These are phyloP conservation scores for Tetrahymena malaccensis DNA, from an alignment of 73 alveolate genomes.

Conservation along the genomic window DNA sequence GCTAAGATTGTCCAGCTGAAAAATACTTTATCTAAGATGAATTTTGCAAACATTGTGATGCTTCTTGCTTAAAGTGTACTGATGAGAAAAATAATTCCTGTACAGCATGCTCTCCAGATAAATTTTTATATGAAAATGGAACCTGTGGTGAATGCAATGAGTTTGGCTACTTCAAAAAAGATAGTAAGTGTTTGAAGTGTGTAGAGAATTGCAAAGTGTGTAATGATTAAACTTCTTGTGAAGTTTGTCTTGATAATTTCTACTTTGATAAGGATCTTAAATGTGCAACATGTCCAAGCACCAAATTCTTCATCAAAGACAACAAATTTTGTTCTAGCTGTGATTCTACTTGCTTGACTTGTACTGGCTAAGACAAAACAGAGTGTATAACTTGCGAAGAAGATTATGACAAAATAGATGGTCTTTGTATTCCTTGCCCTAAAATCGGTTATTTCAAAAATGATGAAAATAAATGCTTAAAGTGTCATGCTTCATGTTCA, in stretches of 20 bases:
- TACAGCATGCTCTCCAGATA: not conserved
- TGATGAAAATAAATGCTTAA: not conserved
- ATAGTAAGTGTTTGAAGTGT: not conserved
- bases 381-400: not conserved
- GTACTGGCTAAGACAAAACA: not conserved
- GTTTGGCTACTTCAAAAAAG: not conserved
- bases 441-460: not conserved
- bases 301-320: not conserved
- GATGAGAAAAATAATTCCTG: not conserved
- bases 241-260: not conserved
- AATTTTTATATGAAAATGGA: not conserved
- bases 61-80: not conserved
- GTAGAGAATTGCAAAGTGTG: not conserved
- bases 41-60: not conserved
- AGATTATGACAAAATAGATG: not conserved
- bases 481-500: not conserved
- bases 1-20: not conserved
- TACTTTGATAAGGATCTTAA: not conserved
- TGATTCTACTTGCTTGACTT: not conserved
- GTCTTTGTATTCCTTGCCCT: not conserved
- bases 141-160: not conserved
- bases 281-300: not conserved
- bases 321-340: not conserved
- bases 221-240: not conserved
- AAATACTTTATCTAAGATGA: not conserved